phyloP scores from a whole-genome alignment of 225 moss, liverwort and hornwort species.

The Thuidium tamariscinum region DNA sequence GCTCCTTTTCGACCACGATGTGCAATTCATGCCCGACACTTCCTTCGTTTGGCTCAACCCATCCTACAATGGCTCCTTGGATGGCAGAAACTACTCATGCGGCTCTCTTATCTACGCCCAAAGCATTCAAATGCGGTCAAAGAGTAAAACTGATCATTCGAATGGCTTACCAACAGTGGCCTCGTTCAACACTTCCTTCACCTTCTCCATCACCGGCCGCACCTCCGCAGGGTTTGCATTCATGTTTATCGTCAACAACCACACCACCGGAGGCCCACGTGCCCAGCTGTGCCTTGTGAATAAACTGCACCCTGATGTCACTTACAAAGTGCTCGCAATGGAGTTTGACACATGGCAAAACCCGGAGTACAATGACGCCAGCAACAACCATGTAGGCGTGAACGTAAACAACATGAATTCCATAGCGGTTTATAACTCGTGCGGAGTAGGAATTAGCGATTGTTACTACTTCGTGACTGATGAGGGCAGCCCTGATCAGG shows the following conservation, averaged over 20 bases:
- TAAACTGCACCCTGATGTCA: background rate
- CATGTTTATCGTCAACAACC: background rate
- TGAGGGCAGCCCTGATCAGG: background rate
- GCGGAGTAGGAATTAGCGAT: background rate
- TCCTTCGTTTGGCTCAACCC: background rate
- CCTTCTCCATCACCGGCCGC: background rate
- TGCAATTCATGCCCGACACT: background rate
- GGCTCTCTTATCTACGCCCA: background rate
- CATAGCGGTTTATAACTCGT: background rate
- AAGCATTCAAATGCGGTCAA: background rate
- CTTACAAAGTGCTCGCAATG: background rate
- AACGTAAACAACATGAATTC: background rate
- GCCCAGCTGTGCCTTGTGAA: background rate
- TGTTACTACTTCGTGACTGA: background rate
- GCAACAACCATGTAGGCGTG: background rate
- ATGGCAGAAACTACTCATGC: background rate
- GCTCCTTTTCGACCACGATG: background rate
- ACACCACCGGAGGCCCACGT: background rate
- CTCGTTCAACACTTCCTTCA: background rate
- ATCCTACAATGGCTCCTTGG: background rate
- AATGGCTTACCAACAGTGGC: background rate
- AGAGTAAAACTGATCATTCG: background rate
- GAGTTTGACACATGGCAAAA: background rate
- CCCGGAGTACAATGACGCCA: background rate
- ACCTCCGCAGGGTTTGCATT: background rate